Evolutionary conservation across 225 moss, liverwort and hornwort genomes (phyloP).

Genomic region (Pseudisothecium myosuroides): DNA sequence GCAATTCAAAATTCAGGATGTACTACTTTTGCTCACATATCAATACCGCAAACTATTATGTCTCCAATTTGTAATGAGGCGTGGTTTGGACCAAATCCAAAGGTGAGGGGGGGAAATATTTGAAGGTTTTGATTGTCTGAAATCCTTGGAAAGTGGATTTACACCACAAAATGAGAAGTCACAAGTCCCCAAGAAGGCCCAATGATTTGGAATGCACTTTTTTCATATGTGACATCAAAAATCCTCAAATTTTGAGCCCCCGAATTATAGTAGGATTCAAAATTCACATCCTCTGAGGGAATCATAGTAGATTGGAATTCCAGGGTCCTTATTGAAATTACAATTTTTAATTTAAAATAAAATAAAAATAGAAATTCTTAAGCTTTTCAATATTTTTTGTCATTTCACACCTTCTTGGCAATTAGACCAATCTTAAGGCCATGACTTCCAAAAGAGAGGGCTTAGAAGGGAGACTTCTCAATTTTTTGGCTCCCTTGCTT

Average conservation of each 20-base stretch:
- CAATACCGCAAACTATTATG: background rate
- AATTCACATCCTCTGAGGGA: accelerated
- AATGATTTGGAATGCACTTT: background rate
- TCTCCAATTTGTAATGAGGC: background rate
- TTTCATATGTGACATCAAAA: background rate
- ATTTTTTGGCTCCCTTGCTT: background rate
- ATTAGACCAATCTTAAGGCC: background rate
- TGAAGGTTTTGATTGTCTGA: background rate
- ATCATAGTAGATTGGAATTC: background rate
- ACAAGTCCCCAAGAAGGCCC: background rate
- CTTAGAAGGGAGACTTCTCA: background rate
- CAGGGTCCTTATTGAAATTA: accelerated
- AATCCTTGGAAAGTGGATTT: background rate
- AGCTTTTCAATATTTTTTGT: background rate
- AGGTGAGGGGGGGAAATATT: background rate
- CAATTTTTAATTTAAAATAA: background rate
- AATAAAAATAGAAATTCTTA: background rate
- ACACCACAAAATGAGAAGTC: background rate
- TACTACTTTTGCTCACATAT: background rate
- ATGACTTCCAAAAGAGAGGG: background rate
- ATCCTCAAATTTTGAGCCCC: background rate
- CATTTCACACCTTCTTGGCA: background rate
- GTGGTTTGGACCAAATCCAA: no score
- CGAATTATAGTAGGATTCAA: background rate
- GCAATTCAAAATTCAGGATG: background rate